Conservation (phyloP, 495 filamentous ascomycete species). For the Penicillium herquei region DNA sequence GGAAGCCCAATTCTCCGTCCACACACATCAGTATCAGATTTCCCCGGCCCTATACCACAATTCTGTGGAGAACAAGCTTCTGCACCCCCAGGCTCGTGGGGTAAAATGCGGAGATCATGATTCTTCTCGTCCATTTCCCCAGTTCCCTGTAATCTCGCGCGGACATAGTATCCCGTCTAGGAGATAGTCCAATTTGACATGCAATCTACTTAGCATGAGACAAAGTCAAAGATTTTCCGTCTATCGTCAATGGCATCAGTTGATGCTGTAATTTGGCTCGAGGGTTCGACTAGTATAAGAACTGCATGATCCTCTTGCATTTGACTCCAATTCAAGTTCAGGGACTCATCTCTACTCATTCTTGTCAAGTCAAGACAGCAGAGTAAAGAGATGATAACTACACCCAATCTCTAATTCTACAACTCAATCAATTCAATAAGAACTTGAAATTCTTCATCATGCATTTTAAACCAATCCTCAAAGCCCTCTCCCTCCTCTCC, state of each 20-base stretch:
- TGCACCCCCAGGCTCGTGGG: constrained; percentile 6
- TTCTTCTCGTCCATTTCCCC: background rate
- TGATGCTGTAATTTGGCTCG: background rate
- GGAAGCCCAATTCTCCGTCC: constrained; percentile 25
- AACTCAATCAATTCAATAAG: no score
- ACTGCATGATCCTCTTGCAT: background rate
- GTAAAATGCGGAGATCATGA: constrained; percentile 12
- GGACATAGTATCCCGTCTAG: constrained; percentile 1
- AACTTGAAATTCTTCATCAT: background rate
- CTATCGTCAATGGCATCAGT: background rate
- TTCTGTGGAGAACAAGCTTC: constrained; percentile 24
- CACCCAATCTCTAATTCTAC: background rate
- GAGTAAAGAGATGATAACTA: no score
- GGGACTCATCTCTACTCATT: background rate
- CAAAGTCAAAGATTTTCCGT: constrained; percentile 15
- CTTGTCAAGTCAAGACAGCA: no score
- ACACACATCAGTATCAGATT: background rate
- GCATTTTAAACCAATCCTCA: background rate
- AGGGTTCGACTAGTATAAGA: background rate
- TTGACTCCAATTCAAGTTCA: background rate
- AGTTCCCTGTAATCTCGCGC: background rate
- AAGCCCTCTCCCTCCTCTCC: constrained; percentile 12
- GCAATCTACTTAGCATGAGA: background rate
- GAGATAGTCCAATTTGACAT: background rate
- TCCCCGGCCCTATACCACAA: constrained; percentile 16